Conservation (phyloP, 768 basidiomycete genomes). For the Sporobolomyces pararoseus region DNA sequence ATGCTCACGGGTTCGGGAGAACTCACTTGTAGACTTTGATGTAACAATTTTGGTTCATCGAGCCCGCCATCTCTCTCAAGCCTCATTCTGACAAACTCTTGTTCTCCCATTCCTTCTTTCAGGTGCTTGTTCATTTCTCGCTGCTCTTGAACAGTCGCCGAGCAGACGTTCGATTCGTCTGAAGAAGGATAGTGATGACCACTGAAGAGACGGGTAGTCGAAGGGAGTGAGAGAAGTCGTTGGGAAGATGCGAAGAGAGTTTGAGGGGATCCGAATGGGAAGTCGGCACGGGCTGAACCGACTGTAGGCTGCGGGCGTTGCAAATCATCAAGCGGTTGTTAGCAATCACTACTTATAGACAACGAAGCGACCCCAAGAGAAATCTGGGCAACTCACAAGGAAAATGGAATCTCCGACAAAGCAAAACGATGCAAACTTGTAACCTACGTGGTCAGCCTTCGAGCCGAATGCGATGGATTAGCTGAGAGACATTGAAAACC, state of each 20-base stretch:
- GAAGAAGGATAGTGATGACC: slow-evolving; percentile 45
- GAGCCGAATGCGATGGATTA: not conserved
- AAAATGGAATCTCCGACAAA: slow-evolving; percentile 47
- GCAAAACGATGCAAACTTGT: slow-evolving; percentile 39
- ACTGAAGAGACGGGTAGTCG: slow-evolving; percentile 43
- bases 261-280: slow-evolving; percentile 44
- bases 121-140: slow-evolving; percentile 42
- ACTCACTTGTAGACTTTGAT: slow-evolving; percentile 45
- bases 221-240: slow-evolving; percentile 43
- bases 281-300: slow-evolving; percentile 46
- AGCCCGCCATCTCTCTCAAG: slow-evolving; percentile 41
- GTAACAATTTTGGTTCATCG: slow-evolving; percentile 43
- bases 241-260: slow-evolving; percentile 44
- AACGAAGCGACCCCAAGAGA: too few species aligned
- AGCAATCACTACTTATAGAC: not conserved
- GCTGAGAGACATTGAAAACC: not conserved
- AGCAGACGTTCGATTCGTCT: slow-evolving; percentile 40
- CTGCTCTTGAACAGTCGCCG: slow-evolving; percentile 44
- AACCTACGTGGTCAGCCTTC: slow-evolving; percentile 25
- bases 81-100: slow-evolving; percentile 43
- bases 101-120: slow-evolving; percentile 22
- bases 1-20: not conserved
- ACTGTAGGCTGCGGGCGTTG: slow-evolving; percentile 42
- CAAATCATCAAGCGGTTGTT: too few species aligned
- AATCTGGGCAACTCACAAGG: slow-evolving; percentile 1